Percentiles rank a stretch among this genome's conserved stretches.
These are phyloP conservation scores for Massarina eburnea DNA, from an alignment of 2,329 filamentous ascomycete genomes.

Conservation along the genomic window DNA sequence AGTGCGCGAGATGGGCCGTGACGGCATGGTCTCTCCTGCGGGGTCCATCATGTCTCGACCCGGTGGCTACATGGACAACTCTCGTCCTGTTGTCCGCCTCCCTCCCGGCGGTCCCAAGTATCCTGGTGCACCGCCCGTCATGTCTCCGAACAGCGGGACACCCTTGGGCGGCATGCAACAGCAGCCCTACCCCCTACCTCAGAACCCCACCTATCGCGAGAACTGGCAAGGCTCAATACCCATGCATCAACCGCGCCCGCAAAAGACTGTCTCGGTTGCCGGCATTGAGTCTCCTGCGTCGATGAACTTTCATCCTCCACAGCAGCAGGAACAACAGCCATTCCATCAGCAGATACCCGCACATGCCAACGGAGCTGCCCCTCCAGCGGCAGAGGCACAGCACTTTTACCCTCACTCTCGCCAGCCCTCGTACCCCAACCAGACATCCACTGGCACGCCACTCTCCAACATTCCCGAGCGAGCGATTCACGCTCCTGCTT, in stretches of 20 bases:
- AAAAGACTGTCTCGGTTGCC: constrained; percentile 90
- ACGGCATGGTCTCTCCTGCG: constrained; percentile 77
- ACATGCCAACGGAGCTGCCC: constrained; percentile 64
- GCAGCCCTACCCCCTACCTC: constrained; percentile 54
- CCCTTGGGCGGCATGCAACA: constrained; percentile 54
- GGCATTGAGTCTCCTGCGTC: constrained; percentile 84
- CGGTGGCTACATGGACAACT: constrained; percentile 59
- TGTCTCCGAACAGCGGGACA: constrained; percentile 38
- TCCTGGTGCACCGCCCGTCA: constrained; percentile 29
- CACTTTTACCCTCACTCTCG: constrained; percentile 64
- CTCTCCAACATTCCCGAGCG: constrained; percentile 91
- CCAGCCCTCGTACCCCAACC: constrained; percentile 69
- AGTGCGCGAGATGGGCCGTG: constrained; percentile 67
- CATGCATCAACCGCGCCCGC: constrained; percentile 93
- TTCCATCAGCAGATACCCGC: constrained; percentile 94
- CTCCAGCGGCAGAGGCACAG: constrained; percentile 44
- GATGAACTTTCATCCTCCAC: constrained; percentile 60
- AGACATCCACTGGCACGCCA: constrained; percentile 74
- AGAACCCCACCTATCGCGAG: constrained; percentile 60
- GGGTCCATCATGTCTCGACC: constrained; percentile 74
- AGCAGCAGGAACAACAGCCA: constrained; percentile 73
- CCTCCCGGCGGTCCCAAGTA: constrained; percentile 61
- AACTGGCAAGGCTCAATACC: constrained; percentile 64
- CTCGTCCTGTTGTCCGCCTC: constrained; percentile 77
- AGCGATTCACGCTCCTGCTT: constrained; percentile 85